A percentile compares a stretch with the other conserved stretches of the same genome.
Evolutionary conservation across 805 yeast genomes (phyloP).

Genomic region (Suhomyces sp.): DNA sequence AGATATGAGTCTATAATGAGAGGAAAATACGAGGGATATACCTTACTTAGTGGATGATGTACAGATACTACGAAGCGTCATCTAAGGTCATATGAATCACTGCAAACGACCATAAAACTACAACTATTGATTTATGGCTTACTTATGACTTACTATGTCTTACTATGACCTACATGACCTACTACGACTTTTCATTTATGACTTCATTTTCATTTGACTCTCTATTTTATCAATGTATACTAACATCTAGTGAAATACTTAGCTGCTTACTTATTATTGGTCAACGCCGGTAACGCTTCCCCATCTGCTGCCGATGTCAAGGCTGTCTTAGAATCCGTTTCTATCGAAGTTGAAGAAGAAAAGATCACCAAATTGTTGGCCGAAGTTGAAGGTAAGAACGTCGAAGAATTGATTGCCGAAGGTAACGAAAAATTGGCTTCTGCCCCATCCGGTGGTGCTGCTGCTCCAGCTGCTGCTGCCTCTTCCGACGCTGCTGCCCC

Average conservation of each 20-base stretch:
- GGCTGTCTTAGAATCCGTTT: conserved; percentile 39
- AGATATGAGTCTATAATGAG: neutral
- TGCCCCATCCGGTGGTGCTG: conserved; percentile 33
- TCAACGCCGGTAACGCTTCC: conserved; percentile 44
- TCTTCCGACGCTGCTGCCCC: conserved; percentile 25
- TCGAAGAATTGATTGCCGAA: conserved; percentile 35
- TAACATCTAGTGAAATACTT: conserved; percentile 42
- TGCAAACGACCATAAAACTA: too few species aligned
- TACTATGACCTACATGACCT: too few species aligned
- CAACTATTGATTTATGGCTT: too few species aligned
- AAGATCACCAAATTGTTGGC: conserved; percentile 33
- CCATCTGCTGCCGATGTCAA: conserved; percentile 43
- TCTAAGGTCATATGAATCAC: too few species aligned
- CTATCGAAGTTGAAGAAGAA: conserved; percentile 34
- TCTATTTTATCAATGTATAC: conserved; percentile 11
- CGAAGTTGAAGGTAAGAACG: conserved; percentile 35
- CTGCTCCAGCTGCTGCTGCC: conserved; percentile 26
- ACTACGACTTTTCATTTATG: neutral
- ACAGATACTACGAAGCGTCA: too few species aligned
- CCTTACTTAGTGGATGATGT: too few species aligned
- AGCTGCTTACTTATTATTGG: conserved; percentile 47
- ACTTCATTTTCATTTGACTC: neutral
- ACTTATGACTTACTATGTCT: too few species aligned
- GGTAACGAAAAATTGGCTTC: conserved; percentile 37
- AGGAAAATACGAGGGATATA: too few species aligned